A percentile compares a stretch with the other conserved stretches of the same genome.
These are phyloP conservation scores for Alternaria consortialis DNA, from an alignment of 2,329 filamentous ascomycete species.

Conservation along the genomic window DNA sequence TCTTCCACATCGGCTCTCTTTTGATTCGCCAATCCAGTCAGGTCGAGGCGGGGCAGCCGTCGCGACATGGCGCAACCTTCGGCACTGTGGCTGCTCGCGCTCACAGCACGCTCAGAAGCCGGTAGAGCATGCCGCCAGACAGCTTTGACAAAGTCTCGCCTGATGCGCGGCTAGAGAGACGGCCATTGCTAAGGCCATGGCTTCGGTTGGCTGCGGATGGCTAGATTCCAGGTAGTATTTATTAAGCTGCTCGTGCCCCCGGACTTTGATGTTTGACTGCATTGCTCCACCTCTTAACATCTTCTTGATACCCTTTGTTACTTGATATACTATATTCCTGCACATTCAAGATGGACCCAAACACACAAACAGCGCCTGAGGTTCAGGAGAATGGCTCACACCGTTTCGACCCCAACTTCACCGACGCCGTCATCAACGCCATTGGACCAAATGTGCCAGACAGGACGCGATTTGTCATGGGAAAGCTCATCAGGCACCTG, in stretches of 20 bases:
- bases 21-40: constrained; percentile 66
- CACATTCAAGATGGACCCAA: constrained; percentile 23
- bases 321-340: neutral
- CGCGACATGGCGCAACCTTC: constrained; percentile 22
- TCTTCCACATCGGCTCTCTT: constrained; percentile 32
- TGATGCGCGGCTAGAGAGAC: constrained; percentile 35
- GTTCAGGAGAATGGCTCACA: constrained; percentile 34
- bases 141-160: constrained; percentile 20
- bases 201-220: constrained; percentile 26
- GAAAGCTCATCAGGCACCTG: constrained; percentile 72
- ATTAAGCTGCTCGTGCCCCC: constrained; percentile 27
- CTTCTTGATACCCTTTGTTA: neutral
- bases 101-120: constrained; percentile 23
- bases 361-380: constrained; percentile 34
- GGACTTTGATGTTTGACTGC: neutral
- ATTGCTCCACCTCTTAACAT: neutral
- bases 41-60: constrained; percentile 32
- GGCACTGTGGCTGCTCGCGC: constrained; percentile 29
- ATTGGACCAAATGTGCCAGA: constrained; percentile 75
- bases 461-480: constrained; percentile 70
- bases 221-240: constrained; percentile 19
- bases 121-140: constrained; percentile 28
- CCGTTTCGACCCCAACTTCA: constrained; percentile 80
- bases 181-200: constrained; percentile 32
- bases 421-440: constrained; percentile 74